phyloP scores from a whole-genome alignment of 805 yeast genomes.

The Ascoidea asiatica region DNA sequence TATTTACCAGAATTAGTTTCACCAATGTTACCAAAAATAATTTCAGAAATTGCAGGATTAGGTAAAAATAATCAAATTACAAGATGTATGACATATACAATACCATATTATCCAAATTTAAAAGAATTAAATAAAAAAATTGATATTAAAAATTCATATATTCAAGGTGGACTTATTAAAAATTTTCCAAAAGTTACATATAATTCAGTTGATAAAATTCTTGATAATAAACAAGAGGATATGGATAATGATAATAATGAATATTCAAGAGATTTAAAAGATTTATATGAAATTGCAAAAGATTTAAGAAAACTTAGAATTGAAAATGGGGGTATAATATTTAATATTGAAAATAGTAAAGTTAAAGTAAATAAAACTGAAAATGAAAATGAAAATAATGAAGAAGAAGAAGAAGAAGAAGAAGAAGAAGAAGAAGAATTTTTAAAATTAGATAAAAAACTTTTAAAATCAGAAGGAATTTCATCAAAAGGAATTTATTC shows the following conservation, averaged over 20 bases:
- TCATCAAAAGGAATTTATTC: not conserved
- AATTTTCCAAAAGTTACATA: constrained; percentile 47
- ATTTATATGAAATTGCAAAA: constrained; percentile 20
- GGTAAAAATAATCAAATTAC: constrained; percentile 27
- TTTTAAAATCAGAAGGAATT: not conserved
- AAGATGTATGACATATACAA: constrained; percentile 34
- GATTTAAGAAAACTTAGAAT: constrained; percentile 19
- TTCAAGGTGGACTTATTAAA: constrained; percentile 27
- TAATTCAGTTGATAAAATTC: constrained; percentile 39
- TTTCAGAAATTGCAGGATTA: constrained; percentile 38
- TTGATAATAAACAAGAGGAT: constrained; percentile 18
- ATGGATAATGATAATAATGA: constrained; percentile 8
- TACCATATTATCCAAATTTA: constrained; percentile 17
- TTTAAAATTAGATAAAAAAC: not conserved
- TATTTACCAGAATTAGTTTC: constrained; percentile 56
- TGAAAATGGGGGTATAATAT: constrained; percentile 25
- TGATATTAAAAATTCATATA: constrained; percentile 14
- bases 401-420: not conserved
- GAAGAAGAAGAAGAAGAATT: not conserved
- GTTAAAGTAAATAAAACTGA: constrained; percentile 9
- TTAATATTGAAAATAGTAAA: constrained; percentile 9
- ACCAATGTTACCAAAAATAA: constrained; percentile 56
- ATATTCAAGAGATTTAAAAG: constrained; percentile 22
- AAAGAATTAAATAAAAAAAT: constrained; percentile 11
- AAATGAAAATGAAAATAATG: constrained; percentile 12